phyloP scores from a whole-genome alignment of 371 early-diverging fungal genomes.

The Apophysomyces elegans region DNA sequence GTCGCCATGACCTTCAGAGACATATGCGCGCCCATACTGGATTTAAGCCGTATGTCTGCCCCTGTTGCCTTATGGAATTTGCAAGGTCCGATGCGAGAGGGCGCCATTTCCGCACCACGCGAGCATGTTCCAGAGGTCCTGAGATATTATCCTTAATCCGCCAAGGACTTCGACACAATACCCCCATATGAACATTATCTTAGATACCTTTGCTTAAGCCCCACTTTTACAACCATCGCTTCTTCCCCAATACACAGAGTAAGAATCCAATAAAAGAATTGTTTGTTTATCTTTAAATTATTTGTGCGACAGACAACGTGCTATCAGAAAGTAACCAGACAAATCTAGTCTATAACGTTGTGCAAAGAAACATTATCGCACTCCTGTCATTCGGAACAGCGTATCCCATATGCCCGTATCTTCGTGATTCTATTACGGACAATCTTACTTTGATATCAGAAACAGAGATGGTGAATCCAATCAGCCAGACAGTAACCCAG shows the following conservation, averaged over 20 bases:
- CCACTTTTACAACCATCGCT: background rate
- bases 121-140: conserved; percentile 33
- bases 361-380: too few relatives aligned
- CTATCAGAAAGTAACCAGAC: too few relatives aligned
- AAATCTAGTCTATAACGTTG: too few relatives aligned
- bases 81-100: conserved; percentile 61
- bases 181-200: background rate
- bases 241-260: background rate
- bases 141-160: conserved; percentile 28
- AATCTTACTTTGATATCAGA: too few relatives aligned
- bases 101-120: conserved; percentile 51
- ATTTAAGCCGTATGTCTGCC: conserved; percentile 54
- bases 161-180: conserved; percentile 18
- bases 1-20: conserved; percentile 61
- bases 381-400: too few relatives aligned
- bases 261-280: background rate
- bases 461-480: too few relatives aligned
- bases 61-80: conserved; percentile 56
- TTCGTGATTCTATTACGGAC: too few relatives aligned
- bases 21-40: conserved; percentile 64
- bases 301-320: too few relatives aligned
- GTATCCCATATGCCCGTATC: too few relatives aligned
- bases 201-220: background rate
- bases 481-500: too few relatives aligned
- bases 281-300: background rate